Conservation (phyloP, 192 early-diverging fungal species). For the Backusella luteola region DNA sequence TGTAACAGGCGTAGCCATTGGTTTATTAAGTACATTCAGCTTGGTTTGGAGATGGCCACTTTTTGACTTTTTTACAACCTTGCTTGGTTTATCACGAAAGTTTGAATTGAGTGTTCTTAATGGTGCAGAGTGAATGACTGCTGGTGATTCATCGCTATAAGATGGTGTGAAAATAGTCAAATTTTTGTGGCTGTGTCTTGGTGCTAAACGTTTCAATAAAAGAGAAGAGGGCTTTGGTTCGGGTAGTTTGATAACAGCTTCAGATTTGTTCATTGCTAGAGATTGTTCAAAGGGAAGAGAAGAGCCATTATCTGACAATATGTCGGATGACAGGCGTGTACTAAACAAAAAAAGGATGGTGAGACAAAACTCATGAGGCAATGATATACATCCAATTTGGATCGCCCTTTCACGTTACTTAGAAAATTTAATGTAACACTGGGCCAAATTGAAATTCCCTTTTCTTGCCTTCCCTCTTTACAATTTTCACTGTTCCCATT, state of each 20-base stretch:
- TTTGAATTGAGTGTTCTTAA: constrained; percentile 10
- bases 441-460: constrained; percentile 1
- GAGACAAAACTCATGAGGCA: constrained; percentile 3
- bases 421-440: constrained; percentile 8
- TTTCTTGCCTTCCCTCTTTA: background rate
- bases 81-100: constrained; percentile 18
- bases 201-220: constrained; percentile 31
- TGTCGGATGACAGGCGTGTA: constrained; percentile 11
- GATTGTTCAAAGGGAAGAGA: background rate
- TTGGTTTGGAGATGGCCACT: constrained; percentile 22
- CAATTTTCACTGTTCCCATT: background rate
- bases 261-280: background rate
- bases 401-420: constrained; percentile 4
- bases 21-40: background rate
- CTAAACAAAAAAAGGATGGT: constrained; percentile 10
- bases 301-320: background rate
- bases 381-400: constrained; percentile 12
- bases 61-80: constrained; percentile 8
- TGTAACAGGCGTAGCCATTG: constrained; percentile 1
- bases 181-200: constrained; percentile 39
- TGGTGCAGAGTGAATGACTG: constrained; percentile 44
- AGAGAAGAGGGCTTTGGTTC: constrained; percentile 21
- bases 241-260: background rate
- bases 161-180: constrained; percentile 47
- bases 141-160: constrained; percentile 32